Evolutionary conservation across 257 asterid genomes (phyloP).

Genomic region (Solanum dulcamara): DNA sequence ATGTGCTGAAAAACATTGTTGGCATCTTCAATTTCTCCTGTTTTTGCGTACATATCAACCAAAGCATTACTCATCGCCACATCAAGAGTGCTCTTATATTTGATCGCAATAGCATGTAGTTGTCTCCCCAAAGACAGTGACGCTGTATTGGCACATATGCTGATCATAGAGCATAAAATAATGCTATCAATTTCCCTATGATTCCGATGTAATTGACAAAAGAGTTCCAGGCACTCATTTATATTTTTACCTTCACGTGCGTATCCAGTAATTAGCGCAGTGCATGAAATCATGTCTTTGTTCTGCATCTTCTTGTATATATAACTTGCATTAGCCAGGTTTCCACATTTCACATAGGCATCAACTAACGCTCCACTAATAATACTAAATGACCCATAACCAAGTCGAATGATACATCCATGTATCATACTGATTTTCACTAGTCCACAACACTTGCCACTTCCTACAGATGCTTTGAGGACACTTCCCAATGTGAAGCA

Average conservation of each 20-base stretch:
- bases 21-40: slow-evolving; percentile 40
- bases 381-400: slow-evolving; percentile 21
- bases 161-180: slow-evolving; percentile 38
- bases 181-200: slow-evolving; percentile 17
- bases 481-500: slow-evolving; percentile 47
- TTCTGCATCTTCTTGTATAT: slow-evolving; percentile 26
- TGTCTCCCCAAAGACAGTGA: slow-evolving; percentile 36
- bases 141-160: slow-evolving; percentile 32
- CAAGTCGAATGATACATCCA: slow-evolving; percentile 24
- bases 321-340: slow-evolving; percentile 21
- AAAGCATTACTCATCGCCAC: slow-evolving; percentile 29
- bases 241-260: slow-evolving; percentile 23
- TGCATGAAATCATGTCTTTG: slow-evolving; percentile 41
- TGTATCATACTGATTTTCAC: slow-evolving; percentile 24
- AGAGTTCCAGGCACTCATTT: slow-evolving; percentile 20
- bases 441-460: slow-evolving; percentile 3
- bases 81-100: slow-evolving; percentile 19
- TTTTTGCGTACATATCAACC: slow-evolving; percentile 58
- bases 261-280: slow-evolving; percentile 45
- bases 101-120: slow-evolving; percentile 23
- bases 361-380: slow-evolving; percentile 30
- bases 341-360: slow-evolving; percentile 42
- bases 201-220: slow-evolving; percentile 14
- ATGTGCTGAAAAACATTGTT: slow-evolving; percentile 32
- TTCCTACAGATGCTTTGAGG: slow-evolving; percentile 26